Percentiles rank a stretch among this genome's conserved stretches.
Evolutionary conservation across 371 early-diverging fungal genomes (phyloP).

Genomic region (Mortierella sp.): DNA sequence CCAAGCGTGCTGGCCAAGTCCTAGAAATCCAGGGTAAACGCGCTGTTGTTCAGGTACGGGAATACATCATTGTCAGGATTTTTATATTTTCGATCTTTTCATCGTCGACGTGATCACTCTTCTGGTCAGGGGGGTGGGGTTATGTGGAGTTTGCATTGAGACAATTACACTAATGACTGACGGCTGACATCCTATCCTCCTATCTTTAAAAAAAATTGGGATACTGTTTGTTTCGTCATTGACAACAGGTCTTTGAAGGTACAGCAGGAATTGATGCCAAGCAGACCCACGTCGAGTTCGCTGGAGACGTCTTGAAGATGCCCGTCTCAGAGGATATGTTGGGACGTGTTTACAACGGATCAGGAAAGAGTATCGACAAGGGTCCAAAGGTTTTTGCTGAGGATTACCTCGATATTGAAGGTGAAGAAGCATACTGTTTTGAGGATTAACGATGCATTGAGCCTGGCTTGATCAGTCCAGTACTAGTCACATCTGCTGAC

Average conservation of each 20-base stretch:
- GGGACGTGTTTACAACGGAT: constrained; percentile 99
- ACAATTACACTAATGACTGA: constrained; percentile 8
- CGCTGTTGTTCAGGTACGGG: constrained; percentile 95
- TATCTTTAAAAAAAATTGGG: constrained; percentile 5
- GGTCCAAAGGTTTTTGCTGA: constrained; percentile 99
- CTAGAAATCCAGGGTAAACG: constrained; percentile 99
- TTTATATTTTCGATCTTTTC: constrained; percentile 6
- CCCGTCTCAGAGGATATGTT: constrained; percentile 99
- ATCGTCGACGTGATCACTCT: constrained; percentile 40
- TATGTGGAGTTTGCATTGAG: constrained; percentile 6
- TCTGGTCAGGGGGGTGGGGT: constrained; percentile 17
- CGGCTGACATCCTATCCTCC: constrained; percentile 20
- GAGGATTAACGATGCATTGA: background rate
- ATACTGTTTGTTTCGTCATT: constrained; percentile 7
- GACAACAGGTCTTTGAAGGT: constrained; percentile 97
- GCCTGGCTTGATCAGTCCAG: background rate
- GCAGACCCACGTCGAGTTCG: constrained; percentile 97
- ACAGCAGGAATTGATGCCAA: constrained; percentile 99
- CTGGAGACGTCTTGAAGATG: constrained; percentile 98
- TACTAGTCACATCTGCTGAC: background rate
- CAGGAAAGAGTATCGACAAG: constrained; percentile 99
- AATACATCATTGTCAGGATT: background rate
- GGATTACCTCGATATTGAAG: constrained; percentile 98
- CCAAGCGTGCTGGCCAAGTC: constrained; percentile 98
- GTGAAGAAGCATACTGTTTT: constrained; percentile 45